Evolutionary conservation across 2,329 filamentous ascomycete genomes (phyloP).

Genomic region (Aspergillus costaricaensis): DNA sequence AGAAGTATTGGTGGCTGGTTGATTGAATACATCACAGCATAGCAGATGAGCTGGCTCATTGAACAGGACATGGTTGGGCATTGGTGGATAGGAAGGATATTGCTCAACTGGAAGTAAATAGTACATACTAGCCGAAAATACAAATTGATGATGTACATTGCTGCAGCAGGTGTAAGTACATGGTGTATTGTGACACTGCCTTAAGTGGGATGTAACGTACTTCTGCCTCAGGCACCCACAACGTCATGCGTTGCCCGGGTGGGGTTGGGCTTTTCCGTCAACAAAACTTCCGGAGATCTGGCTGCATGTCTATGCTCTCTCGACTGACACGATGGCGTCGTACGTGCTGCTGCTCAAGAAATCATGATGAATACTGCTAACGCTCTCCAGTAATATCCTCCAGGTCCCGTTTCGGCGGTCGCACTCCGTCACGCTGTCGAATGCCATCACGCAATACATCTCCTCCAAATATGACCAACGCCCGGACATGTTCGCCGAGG

Average conservation of each 20-base stretch:
- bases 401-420: slow-evolving; percentile 87
- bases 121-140: neutral
- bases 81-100: neutral
- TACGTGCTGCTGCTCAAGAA: slow-evolving; percentile 23
- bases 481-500: slow-evolving; percentile 90
- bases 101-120: neutral
- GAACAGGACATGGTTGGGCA: neutral
- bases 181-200: neutral
- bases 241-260: slow-evolving; percentile 20
- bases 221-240: slow-evolving; percentile 1
- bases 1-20: no score
- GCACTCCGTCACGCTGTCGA: slow-evolving; percentile 73
- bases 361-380: neutral
- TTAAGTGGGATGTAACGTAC: neutral
- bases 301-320: slow-evolving; percentile 9
- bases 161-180: neutral
- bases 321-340: slow-evolving; percentile 36
- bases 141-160: neutral
- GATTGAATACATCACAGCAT: no score
- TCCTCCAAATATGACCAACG: slow-evolving; percentile 98
- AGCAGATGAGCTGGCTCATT: no score
- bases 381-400: slow-evolving; percentile 52
- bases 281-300: slow-evolving; percentile 30
- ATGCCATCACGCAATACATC: slow-evolving; percentile 90
- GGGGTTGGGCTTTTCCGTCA: slow-evolving; percentile 26